These are phyloP conservation scores for Glarea lozoyensis DNA, from an alignment of 495 filamentous ascomycete genomes.

Conservation along the genomic window DNA sequence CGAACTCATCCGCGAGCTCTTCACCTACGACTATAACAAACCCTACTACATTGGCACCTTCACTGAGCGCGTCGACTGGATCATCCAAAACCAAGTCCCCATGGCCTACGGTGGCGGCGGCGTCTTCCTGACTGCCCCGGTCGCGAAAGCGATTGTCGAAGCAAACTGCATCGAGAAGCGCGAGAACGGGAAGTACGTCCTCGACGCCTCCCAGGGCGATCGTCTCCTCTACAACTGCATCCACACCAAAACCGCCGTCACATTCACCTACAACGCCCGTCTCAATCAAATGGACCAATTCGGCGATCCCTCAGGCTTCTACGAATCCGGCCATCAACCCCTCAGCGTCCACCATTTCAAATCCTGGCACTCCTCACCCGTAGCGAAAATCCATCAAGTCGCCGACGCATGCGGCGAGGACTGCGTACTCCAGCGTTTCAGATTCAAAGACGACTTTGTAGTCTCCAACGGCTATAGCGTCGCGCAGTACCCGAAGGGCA, in stretches of 20 bases:
- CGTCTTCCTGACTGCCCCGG: slow-evolving; percentile 46
- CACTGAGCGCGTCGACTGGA: slow-evolving; percentile 35
- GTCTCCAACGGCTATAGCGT: slow-evolving; percentile 50
- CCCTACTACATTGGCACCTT: slow-evolving; percentile 47
- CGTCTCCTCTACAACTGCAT: slow-evolving; percentile 43
- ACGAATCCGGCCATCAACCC: slow-evolving; percentile 42
- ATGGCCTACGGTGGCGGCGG: slow-evolving; percentile 48
- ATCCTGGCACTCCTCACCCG: slow-evolving; percentile 41
- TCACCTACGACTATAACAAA: slow-evolving; percentile 34
- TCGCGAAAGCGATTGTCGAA: slow-evolving; percentile 29
- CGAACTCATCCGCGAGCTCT: slow-evolving; percentile 36
- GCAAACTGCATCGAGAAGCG: slow-evolving; percentile 25
- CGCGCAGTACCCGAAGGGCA: slow-evolving; percentile 34
- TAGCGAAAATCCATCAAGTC: slow-evolving; percentile 33
- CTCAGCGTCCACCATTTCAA: slow-evolving; percentile 55
- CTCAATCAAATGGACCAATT: slow-evolving; percentile 45
- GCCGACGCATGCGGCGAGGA: slow-evolving; percentile 44
- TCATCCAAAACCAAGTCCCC: slow-evolving; percentile 34
- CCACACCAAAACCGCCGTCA: slow-evolving; percentile 37
- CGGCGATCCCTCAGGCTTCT: slow-evolving; percentile 44
- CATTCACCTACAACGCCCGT: slow-evolving; percentile 40
- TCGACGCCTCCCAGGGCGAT: slow-evolving; percentile 19
- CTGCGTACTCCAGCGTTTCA: slow-evolving; percentile 48
- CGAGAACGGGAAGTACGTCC: slow-evolving; percentile 14
- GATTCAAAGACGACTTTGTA: slow-evolving; percentile 46